Base-by-base conservation (phyloP, 2,329 filamentous ascomycete species). In the Xylaria sp. region DNA sequence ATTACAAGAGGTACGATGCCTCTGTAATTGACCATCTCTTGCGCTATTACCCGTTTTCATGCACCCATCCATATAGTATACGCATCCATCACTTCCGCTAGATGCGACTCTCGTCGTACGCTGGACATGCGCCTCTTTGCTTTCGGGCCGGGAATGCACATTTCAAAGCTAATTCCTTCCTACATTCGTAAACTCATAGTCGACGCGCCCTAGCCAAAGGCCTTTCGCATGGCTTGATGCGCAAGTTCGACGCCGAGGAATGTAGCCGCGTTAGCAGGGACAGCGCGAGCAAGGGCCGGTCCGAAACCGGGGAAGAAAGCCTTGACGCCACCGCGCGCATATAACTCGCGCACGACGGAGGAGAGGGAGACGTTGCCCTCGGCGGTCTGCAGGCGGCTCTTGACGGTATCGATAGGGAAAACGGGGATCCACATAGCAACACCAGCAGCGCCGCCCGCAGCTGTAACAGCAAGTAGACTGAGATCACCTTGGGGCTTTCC, bases 391-490 rank as follows among this genome's bases (percentile, higher is more conserved):
- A 99, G 83, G 44, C 94, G 87, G 72, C 91, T 94, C 88, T 99
- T 99, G 83, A 99, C 91, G 0, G 96, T 99, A 78, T 99, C 96
- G 72, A 99, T 88, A 25, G 96, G 96, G 88, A 99, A 99, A 50
- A 99, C 94, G 63, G 96, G 94, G 74, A 98, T 96, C 96, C 96
- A 99, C 96, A 99, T 99, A 71, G 96, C 96, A 29, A 99, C 89
- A 78, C 96, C 96, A 0, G 96, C 96, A 3, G 91, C 92, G 71
- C 93, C 96, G 75, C 96, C 96, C 1, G 96, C 96, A 32, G 89
- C 88, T 75, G 94, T 93, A 66, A 99, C 88, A 12, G 96, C 96
- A 1, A 88, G 84, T 71, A 99, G 84, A 76, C 92, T 95, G 66
- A 98, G 83, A 75, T 96, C 85, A 50, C 94, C 94, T 4, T 86